Evolutionary conservation across 306 rosid species (phyloP), one percentile per base, ranked within the genome.

Genomic region (Gleditsia sinensis): DNA sequence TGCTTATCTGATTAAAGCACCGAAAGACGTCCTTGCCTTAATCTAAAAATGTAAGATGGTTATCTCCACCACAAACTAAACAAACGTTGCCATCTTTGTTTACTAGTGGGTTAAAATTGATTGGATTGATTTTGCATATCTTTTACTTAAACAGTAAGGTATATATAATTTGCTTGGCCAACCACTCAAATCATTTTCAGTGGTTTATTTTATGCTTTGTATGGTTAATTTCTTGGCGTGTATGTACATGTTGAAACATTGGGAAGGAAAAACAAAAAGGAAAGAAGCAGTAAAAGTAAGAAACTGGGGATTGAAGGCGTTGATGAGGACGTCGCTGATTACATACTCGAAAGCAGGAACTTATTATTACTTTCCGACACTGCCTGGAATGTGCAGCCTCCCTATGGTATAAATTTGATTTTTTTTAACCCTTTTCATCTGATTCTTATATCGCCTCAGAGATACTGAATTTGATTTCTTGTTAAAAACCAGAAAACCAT

Each of bases 11-110:
- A 37, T 37, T 25, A n/a, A 14, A 62, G 40, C 20, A 17, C 63
- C 53, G 60, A 74, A 74, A 74, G 71, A 34, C 36, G 30, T 11
- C 53, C 34, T 9, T 62, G 53, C 49, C 63, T 50, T 17, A 54
- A 25, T 24, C 54, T 28, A 12, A 72, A 71, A 57, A 32, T 72
- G 51, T 17, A 27, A 33, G 5, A 57, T 34, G 21, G 37, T 39
- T 62, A 4, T 16, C 51, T 14, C 14, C 49, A 13, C 6, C n/a
- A n/a, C n/a, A n/a, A n/a, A n/a, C n/a, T n/a, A n/a, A n/a, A n/a
- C n/a, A n/a, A n/a, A n/a, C n/a, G n/a, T n/a, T n/a, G n/a, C n/a
- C 49, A 12, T 42, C 17, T 46, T 25, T 2, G 12, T 56, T 39
- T 63, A 3, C 36, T 40, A n/a, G n/a, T n/a, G n/a, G n/a, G n/a